A percentile compares a stretch with the other conserved stretches of the same genome.
phyloP scores from a whole-genome alignment of 805 yeast species.

The Clavispora fructus region DNA sequence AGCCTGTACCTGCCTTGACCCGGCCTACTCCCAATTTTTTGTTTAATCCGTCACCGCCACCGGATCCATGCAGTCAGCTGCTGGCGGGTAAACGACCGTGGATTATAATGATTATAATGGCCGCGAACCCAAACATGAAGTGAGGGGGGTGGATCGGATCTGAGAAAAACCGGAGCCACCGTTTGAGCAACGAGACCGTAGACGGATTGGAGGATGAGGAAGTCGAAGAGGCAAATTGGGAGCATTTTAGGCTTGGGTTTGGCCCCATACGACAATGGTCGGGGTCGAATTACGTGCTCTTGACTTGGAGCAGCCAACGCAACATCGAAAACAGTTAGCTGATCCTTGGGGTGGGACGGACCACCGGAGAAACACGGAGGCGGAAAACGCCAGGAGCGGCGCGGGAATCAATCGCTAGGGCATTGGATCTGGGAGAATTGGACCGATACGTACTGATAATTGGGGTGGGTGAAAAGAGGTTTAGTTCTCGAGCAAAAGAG shows the following conservation, averaged over 20 bases:
- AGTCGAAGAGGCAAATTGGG: too few relatives aligned
- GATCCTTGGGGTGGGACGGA: not conserved
- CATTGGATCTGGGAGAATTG: not conserved
- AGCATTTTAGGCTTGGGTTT: too few relatives aligned
- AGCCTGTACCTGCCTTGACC: not conserved
- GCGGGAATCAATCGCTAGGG: not conserved
- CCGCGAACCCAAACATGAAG: not conserved
- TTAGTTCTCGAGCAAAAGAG: conserved; percentile 1
- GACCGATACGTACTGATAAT: not conserved
- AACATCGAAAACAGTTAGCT: not conserved
- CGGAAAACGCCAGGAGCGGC: not conserved
- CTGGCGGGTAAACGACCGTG: too few relatives aligned
- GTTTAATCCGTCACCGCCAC: not conserved
- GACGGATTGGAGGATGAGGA: not conserved
- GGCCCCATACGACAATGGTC: not conserved
- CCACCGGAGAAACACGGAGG: not conserved
- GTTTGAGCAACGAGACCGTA: not conserved
- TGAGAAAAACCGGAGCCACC: not conserved
- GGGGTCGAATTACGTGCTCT: not conserved
- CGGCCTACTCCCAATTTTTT: not conserved
- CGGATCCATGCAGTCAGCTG: too few relatives aligned
- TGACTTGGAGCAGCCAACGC: not conserved
- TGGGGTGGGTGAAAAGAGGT: conserved; percentile 1
- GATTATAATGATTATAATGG: too few relatives aligned
- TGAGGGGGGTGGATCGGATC: not conserved